Evolutionary conservation across 805 yeast species (phyloP).

Genomic region (Candida nanaspora): DNA sequence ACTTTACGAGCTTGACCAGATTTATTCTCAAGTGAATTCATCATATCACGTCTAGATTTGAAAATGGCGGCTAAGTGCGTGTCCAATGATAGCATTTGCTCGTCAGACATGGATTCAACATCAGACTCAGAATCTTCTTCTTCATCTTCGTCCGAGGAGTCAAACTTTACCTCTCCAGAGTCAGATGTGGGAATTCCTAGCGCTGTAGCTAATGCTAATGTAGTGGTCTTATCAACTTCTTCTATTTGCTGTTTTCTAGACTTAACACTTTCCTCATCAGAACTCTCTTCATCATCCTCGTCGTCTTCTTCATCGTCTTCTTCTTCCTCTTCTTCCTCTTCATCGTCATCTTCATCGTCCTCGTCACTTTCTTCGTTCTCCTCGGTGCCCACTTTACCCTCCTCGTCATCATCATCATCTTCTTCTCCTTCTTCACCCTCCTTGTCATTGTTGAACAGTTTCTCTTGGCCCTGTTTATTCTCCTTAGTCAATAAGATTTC

Average conservation of each 20-base stretch:
- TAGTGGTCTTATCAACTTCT: constrained; percentile 38
- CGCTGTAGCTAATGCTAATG: constrained; percentile 61
- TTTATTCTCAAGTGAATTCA: constrained; percentile 38
- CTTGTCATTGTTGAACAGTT: constrained; percentile 61
- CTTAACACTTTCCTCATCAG: constrained; percentile 31
- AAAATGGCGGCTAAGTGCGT: constrained; percentile 77
- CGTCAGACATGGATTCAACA: constrained; percentile 89
- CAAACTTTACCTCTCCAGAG: constrained; percentile 35
- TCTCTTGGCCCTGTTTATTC: constrained; percentile 72
- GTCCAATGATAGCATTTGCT: constrained; percentile 93
- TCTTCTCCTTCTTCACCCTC: constrained; percentile 38
- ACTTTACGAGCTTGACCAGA: constrained; percentile 60
- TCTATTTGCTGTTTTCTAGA: constrained; percentile 22
- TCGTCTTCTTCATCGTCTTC: constrained; percentile 15
- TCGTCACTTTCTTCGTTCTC: constrained; percentile 31
- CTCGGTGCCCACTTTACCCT: constrained; percentile 27
- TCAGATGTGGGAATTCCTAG: constrained; percentile 50
- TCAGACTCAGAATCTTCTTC: constrained; percentile 51
- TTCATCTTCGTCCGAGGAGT: constrained; percentile 39
- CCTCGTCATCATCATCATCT: constrained; percentile 36
- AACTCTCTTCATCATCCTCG: constrained; percentile 8
- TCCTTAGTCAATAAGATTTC: constrained; percentile 63
- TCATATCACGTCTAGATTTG: constrained; percentile 68
- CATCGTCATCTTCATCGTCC: constrained; percentile 36
- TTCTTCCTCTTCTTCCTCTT: constrained; percentile 31